Percentiles rank a stretch among this genome's conserved stretches.
Conservation (phyloP, 805 yeast species). For the Lipomyces spencermartinsiae region DNA sequence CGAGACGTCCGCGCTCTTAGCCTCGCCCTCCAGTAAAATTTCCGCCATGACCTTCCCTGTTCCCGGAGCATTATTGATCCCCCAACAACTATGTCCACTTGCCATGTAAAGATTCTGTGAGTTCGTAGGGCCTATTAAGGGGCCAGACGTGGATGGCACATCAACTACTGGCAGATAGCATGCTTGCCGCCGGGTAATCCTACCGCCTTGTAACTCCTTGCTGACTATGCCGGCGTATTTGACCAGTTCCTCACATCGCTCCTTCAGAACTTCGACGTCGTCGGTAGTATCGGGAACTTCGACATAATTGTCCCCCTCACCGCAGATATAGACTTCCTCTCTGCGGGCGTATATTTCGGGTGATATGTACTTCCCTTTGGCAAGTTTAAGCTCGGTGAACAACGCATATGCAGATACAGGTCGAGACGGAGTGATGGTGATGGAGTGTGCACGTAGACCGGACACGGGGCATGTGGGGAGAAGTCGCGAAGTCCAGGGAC, state of each 20-base stretch:
- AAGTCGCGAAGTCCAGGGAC: conserved; percentile 96
- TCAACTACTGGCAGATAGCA: conserved; percentile 95
- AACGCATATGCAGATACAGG: conserved; percentile 93
- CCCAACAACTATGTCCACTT: conserved; percentile 98
- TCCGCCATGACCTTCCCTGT: conserved; percentile 95
- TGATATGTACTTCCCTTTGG: conserved; percentile 70
- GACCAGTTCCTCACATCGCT: conserved; percentile 87
- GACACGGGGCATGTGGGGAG: conserved; percentile 93
- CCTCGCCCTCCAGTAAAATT: conserved; percentile 80
- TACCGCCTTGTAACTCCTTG: conserved; percentile 72
- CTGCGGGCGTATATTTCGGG: conserved; percentile 95
- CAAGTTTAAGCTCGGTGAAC: conserved; percentile 86
- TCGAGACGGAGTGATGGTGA: conserved; percentile 81
- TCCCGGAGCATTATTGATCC: conserved; percentile 96
- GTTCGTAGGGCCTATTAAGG: conserved; percentile 91
- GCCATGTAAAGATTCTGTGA: conserved; percentile 80
- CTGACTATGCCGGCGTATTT: conserved; percentile 79
- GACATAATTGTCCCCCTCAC: conserved; percentile 92
- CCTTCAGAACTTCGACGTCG: conserved; percentile 85
- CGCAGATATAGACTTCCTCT: conserved; percentile 96
- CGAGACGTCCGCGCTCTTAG: conserved; percentile 74
- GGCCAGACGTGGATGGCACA: conserved; percentile 91
- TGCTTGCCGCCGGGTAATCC: conserved; percentile 83
- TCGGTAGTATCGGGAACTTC: conserved; percentile 94
- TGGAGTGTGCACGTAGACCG: conserved; percentile 93